Conservation (phyloP, 495 filamentous ascomycete species). For the Trichoderma erinaceum region DNA sequence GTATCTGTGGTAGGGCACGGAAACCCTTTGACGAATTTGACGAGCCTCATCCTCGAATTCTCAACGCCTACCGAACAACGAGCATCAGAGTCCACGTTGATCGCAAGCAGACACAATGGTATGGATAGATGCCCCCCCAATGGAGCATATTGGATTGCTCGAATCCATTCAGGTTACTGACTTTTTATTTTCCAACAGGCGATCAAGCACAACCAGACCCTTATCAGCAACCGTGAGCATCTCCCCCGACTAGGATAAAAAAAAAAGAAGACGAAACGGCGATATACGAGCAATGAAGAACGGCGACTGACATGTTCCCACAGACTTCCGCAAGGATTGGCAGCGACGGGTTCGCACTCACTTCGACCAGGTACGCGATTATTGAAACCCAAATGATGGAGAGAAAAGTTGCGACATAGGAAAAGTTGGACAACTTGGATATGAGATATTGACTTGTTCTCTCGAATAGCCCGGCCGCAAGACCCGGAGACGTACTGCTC, state of each 20-base stretch:
- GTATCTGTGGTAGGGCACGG: constrained; percentile 12
- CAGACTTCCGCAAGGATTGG: constrained; percentile 99
- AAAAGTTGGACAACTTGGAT: background rate
- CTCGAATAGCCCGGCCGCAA: constrained; percentile 81
- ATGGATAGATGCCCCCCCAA: constrained; percentile 28
- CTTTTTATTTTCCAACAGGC: constrained; percentile 49
- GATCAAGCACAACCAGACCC: constrained; percentile 99
- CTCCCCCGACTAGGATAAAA: background rate
- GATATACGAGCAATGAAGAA: constrained; percentile 24
- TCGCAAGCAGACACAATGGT: constrained; percentile 64
- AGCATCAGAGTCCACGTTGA: constrained; percentile 40
- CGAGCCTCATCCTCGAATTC: constrained; percentile 25
- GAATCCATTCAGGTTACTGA: constrained; percentile 20
- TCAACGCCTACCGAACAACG: constrained; percentile 29
- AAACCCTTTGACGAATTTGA: constrained; percentile 19
- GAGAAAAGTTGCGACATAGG: constrained; percentile 18
- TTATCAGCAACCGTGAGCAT: constrained; percentile 89
- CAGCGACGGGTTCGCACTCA: constrained; percentile 95
- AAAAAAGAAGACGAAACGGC: constrained; percentile 16
- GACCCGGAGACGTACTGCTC: constrained; percentile 79
- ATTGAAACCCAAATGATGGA: constrained; percentile 17
- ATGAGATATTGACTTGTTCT: constrained; percentile 15
- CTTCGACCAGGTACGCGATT: constrained; percentile 88
- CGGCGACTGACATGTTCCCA: constrained; percentile 14
- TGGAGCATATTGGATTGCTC: constrained; percentile 7